These are phyloP conservation scores for Gliomastix tumulicola DNA, from an alignment of 2,329 filamentous ascomycete genomes.

Conservation along the genomic window DNA sequence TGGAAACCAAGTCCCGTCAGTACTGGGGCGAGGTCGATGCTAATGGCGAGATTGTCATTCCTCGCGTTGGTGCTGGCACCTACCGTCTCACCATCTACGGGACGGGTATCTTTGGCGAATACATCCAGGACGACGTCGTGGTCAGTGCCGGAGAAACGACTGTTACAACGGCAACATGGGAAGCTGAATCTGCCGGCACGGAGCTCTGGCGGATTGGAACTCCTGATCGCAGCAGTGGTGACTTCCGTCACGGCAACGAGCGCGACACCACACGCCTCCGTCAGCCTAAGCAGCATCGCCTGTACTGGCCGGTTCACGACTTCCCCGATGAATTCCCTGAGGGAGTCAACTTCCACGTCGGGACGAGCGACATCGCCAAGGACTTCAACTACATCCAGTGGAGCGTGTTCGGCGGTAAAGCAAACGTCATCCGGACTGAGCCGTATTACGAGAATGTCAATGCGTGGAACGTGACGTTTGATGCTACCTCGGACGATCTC, in stretches of 20 bases:
- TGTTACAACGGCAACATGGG: conserved; percentile 37
- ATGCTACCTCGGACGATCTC: conserved; percentile 33
- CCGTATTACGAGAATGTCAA: conserved; percentile 39
- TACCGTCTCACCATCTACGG: conserved; percentile 60
- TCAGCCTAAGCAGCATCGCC: conserved; percentile 48
- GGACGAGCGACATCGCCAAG: conserved; percentile 35
- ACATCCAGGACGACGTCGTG: conserved; percentile 40
- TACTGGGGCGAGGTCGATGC: conserved; percentile 51
- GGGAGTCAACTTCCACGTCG: conserved; percentile 51
- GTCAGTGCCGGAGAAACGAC: conserved; percentile 20
- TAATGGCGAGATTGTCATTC: conserved; percentile 42
- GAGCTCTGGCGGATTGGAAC: conserved; percentile 58
- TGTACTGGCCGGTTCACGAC: conserved; percentile 56
- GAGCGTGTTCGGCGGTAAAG: conserved; percentile 53
- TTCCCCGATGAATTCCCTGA: conserved; percentile 52
- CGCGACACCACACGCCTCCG: conserved; percentile 38
- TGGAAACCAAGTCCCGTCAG: conserved; percentile 48
- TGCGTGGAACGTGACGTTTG: conserved; percentile 53
- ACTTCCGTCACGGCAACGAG: conserved; percentile 51
- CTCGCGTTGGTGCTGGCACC: conserved; percentile 46
- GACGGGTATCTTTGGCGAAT: conserved; percentile 54
- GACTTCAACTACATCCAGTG: conserved; percentile 62
- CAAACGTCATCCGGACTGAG: conserved; percentile 35
- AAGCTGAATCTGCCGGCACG: conserved; percentile 44
- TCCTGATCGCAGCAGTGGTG: conserved; percentile 54